phyloP scores from a whole-genome alignment of 495 filamentous ascomycete species.

The Mycothermus thermophilus region DNA sequence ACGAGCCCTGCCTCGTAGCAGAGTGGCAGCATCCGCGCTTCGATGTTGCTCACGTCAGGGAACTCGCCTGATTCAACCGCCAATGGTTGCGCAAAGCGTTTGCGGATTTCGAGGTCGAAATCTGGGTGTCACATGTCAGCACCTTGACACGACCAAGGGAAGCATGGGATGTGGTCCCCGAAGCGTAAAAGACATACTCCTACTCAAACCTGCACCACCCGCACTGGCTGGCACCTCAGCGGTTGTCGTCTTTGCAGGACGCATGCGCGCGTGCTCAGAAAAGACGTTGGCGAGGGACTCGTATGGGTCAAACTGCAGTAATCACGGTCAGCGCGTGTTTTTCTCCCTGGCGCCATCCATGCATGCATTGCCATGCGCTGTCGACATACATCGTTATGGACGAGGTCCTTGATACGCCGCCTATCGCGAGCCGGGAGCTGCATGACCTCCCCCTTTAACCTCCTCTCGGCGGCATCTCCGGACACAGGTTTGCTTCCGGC shows the following conservation, averaged over 20 bases:
- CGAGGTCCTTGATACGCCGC: slow-evolving; percentile 69
- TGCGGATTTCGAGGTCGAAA: slow-evolving; percentile 83
- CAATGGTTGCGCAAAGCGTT: slow-evolving; percentile 77
- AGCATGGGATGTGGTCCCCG: too few relatives aligned
- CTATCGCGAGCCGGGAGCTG: slow-evolving; percentile 73
- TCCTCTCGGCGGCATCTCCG: slow-evolving; percentile 80
- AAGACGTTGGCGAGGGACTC: slow-evolving; percentile 51
- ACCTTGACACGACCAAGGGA: too few relatives aligned
- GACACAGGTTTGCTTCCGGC: slow-evolving; percentile 62
- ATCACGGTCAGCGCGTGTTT: slow-evolving; percentile 10
- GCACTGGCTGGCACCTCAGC: slow-evolving; percentile 71
- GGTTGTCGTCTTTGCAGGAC: slow-evolving; percentile 50
- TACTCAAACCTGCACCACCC: slow-evolving; percentile 60
- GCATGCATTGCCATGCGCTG: background rate
- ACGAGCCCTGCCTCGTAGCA: slow-evolving; percentile 83
- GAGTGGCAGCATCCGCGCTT: slow-evolving; percentile 79
- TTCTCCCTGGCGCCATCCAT: too few relatives aligned
- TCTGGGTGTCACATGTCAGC: slow-evolving; percentile 43
- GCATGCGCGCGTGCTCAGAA: slow-evolving; percentile 54
- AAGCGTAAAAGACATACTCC: slow-evolving; percentile 48
- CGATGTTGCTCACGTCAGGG: slow-evolving; percentile 64
- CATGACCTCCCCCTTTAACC: slow-evolving; percentile 90
- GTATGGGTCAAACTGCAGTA: slow-evolving; percentile 47
- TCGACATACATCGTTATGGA: slow-evolving; percentile 36
- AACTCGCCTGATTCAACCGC: slow-evolving; percentile 87